Conservation (phyloP, 208 protist species). For the Leishmania major region DNA sequence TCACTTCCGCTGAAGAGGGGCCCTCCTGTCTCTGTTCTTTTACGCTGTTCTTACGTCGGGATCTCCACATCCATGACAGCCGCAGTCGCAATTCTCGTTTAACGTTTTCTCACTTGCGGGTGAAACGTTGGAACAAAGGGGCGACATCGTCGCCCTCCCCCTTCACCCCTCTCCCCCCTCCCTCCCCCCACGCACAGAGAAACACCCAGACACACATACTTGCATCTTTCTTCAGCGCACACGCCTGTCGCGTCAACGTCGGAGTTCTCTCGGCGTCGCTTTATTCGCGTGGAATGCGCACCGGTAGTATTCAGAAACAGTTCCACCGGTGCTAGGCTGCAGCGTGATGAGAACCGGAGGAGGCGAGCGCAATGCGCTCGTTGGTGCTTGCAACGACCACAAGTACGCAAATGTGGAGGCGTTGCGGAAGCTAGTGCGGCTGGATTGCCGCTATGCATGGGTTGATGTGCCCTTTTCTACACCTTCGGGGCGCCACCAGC, state of each 20-base stretch:
- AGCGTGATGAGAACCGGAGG: background rate
- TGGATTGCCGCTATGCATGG: slow-evolving; percentile 27
- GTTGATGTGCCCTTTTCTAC: slow-evolving; percentile 3
- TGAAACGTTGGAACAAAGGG: background rate
- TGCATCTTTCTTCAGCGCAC: background rate
- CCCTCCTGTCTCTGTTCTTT: background rate
- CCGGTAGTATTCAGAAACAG: background rate
- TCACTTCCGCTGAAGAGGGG: background rate
- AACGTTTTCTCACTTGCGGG: background rate
- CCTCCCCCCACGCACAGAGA: background rate
- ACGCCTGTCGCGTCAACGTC: background rate
- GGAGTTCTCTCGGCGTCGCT: background rate
- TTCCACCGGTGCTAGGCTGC: background rate
- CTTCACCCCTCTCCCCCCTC: background rate
- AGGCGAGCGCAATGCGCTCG: background rate
- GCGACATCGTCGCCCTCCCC: background rate
- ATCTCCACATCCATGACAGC: background rate
- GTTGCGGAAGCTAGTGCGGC: slow-evolving; percentile 12
- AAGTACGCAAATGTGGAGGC: slow-evolving; percentile 13
- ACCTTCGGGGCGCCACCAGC: background rate
- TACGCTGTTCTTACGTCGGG: background rate
- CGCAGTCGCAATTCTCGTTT: background rate
- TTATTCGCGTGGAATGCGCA: background rate
- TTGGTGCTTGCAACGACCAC: slow-evolving; percentile 1
- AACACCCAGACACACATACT: background rate